These are phyloP conservation scores for Vitis rupestris DNA, from an alignment of 164 flowering plant species.

Conservation along the genomic window DNA sequence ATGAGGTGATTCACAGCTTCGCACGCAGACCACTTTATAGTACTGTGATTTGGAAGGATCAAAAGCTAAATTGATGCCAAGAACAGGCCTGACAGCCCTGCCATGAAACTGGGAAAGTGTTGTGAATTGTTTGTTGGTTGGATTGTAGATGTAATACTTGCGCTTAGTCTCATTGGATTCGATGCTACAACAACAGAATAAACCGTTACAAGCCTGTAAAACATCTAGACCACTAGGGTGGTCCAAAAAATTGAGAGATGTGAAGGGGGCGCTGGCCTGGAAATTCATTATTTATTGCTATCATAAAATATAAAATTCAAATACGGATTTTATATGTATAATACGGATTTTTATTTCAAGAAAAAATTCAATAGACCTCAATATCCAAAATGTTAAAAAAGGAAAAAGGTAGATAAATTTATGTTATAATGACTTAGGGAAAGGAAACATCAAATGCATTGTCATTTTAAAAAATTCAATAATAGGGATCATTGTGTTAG, in stretches of 20 bases:
- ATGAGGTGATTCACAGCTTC: too few relatives aligned
- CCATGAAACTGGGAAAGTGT: constrained; percentile 4
- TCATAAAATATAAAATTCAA: too few relatives aligned
- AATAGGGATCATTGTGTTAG: too few relatives aligned
- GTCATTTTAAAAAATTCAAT: too few relatives aligned
- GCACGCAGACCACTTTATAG: constrained; percentile 17
- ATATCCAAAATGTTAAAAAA: too few relatives aligned
- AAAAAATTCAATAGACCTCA: too few relatives aligned
- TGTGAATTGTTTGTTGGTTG: constrained; percentile 12
- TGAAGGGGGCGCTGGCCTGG: constrained; percentile 5
- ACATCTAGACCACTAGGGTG: constrained; percentile 2
- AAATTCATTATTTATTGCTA: background rate
- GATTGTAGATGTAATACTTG: constrained; percentile 20
- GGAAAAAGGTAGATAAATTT: too few relatives aligned
- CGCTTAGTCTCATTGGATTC: background rate
- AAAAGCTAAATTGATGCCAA: constrained; percentile 9
- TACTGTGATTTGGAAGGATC: constrained; percentile 20
- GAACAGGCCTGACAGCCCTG: background rate
- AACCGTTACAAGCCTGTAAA: constrained; percentile 23
- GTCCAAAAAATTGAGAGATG: constrained; percentile 6
- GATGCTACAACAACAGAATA: constrained; percentile 12
- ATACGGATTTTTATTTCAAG: too few relatives aligned
- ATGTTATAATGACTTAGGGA: too few relatives aligned
- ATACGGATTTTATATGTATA: too few relatives aligned
- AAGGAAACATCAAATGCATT: too few relatives aligned